Evolutionary conservation across 176 grass and related monocot species (phyloP), one percentile per base, ranked within the genome.

Genomic region (Aegilops bicornis): DNA sequence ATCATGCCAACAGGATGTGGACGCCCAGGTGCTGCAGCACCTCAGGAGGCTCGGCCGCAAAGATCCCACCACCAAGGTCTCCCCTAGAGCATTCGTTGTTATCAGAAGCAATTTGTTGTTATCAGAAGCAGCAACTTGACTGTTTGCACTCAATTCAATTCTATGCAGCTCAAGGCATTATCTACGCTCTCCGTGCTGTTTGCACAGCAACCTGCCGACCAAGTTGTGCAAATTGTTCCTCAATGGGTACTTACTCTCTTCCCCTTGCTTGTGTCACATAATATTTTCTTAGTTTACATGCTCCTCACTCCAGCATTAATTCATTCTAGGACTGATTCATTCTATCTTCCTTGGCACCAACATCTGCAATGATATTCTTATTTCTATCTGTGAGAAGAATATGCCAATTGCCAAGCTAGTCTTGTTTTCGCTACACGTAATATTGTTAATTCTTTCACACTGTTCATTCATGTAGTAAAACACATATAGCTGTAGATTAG

Each of bases 41-140:
- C 85, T 94, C 78, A 85, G 92, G 90, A 92, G 96, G 88, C 79
- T 98, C 22, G 96, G 90, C 67, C 90, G 96, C 33, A 98, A 98
- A 77, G 96, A 98, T 88, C 89, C 93, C 19, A 98, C 93, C 73
- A 94, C 93, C 85, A 98, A 98, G 91, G 96, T 94, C 56, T 8
- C 48, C 48, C n/a, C n/a, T n/a, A n/a, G n/a, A n/a, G n/a, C n/a
- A n/a, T n/a, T n/a, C n/a, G n/a, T n/a, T n/a, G n/a, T n/a, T n/a
- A n/a, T n/a, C n/a, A n/a, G n/a, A n/a, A n/a, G n/a, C n/a, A n/a
- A n/a, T n/a, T n/a, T n/a, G n/a, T n/a, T n/a, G n/a, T n/a, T 7
- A 52, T 17, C 48, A 52, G 0, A 52, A 52, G 15, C 4, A 52
- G 48, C 15, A 52, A 17, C 48, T 52, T 52, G 48, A 52, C 48